Base-by-base conservation (phyloP, 2,329 filamentous ascomycete species). In the Cladophialophora chaetospira region DNA sequence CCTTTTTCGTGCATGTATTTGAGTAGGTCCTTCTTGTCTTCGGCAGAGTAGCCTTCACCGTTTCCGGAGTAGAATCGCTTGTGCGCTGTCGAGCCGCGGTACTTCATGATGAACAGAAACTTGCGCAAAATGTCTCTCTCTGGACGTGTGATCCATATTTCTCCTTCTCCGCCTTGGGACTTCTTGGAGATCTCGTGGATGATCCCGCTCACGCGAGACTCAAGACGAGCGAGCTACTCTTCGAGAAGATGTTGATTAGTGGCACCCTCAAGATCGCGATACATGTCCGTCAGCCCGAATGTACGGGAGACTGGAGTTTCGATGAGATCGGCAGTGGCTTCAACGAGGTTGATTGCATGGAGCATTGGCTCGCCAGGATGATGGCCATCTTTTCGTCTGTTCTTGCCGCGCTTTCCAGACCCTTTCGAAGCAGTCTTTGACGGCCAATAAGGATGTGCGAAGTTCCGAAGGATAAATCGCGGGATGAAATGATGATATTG, bases 51-150 rank as follows among this genome's bases (percentile, higher is more conserved):
- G 1, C 61, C 63, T 3, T 72, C 67, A 0, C 63, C 23, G 1
- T 49, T 65, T 2, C 73, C 65, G 46, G 73, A 68, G 38, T 72
- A 66, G 64, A 71, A 78, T 0, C 73, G 69, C 11, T 53, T 48
- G 54, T 71, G 67, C 43, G 76, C 75, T 4, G 33, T 55, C 1
- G 64, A 65, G n/a, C 68, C 67, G 11, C 77, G 73, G 45, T 78
- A 79, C 55, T 76, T 76, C 63, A 79, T 70, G 3, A 79, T 62
- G 58, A 78, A 79, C 2, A 77, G 66, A 47, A 78, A 78, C 52
- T 77, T 78, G 43, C 77, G 73, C 8, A 79, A 31, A 1, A 68
- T 48, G 57, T 79, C 67, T 42, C 67, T 63, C 17, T 76, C 68
- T 1, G 46, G 28, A 4, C 74, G 68, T 1, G 62, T 67, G 0